A percentile compares a stretch with the other conserved stretches of the same genome.
Evolutionary conservation across 768 basidiomycete species (phyloP).

Genomic region (Lentinula edodes): DNA sequence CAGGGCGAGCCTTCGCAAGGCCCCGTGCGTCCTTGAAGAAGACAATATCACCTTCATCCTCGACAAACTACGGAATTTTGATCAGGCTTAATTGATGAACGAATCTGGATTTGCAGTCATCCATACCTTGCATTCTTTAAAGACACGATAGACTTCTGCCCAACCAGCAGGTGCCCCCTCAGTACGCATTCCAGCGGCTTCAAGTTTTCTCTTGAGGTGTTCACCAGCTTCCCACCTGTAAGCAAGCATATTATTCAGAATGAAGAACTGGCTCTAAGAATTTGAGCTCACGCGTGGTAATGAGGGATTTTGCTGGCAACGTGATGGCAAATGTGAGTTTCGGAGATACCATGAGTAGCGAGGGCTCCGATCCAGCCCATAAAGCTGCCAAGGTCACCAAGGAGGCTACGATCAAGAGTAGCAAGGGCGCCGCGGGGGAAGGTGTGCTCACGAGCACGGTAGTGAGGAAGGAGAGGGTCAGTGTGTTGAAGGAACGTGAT

Average conservation of each 20-base stretch:
- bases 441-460: conserved; percentile 83
- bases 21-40: conserved; percentile 90
- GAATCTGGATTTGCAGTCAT: neutral
- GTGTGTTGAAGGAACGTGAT: conserved; percentile 99
- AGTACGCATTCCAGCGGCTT: conserved; percentile 57
- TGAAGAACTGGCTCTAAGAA: neutral
- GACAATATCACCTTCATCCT: conserved; percentile 86
- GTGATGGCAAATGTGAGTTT: conserved; percentile 92
- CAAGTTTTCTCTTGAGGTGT: conserved; percentile 75
- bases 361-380: conserved; percentile 84
- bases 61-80: conserved; percentile 60
- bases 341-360: conserved; percentile 88
- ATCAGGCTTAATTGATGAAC: neutral
- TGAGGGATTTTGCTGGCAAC: conserved; percentile 95
- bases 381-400: conserved; percentile 72
- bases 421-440: conserved; percentile 92
- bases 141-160: conserved; percentile 75
- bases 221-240: conserved; percentile 83
- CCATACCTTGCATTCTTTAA: conserved; percentile 68
- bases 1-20: conserved; percentile 63
- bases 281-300: conserved; percentile 62
- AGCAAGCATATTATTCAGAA: conserved; percentile 3
- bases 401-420: conserved; percentile 80
- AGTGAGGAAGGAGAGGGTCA: conserved; percentile 91
- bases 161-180: conserved; percentile 74